A percentile compares a stretch with the other conserved stretches of the same genome.
phyloP scores from a whole-genome alignment of 495 filamentous ascomycete species.

The Chlorociboria aeruginascens region DNA sequence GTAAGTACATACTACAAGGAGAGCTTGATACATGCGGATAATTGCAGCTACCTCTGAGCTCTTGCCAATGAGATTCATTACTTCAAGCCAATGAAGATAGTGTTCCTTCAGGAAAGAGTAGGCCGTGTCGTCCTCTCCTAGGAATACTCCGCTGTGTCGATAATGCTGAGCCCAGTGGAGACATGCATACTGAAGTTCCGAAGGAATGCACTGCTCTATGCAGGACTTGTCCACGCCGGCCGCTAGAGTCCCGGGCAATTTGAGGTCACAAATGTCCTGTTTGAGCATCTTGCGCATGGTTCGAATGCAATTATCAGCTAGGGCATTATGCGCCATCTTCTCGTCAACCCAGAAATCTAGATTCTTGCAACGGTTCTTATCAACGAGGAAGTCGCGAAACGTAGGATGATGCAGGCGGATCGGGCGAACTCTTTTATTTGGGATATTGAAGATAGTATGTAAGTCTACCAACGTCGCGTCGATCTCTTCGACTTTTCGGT shows the following conservation, averaged over 20 bases:
- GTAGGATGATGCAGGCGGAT: not conserved
- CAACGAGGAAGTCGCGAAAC: not conserved
- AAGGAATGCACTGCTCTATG: not conserved
- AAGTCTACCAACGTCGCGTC: not conserved
- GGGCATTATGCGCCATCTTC: not conserved
- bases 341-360: not conserved
- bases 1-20: too few species aligned
- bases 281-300: not conserved
- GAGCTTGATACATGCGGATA: too few species aligned
- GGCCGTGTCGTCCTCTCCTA: slow-evolving; percentile 2
- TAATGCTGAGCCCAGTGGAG: not conserved
- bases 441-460: not conserved
- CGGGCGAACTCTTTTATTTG: not conserved
- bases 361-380: not conserved
- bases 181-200: not conserved
- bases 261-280: too few species aligned
- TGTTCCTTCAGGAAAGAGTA: slow-evolving; percentile 19
- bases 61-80: slow-evolving; percentile 15
- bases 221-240: not conserved
- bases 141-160: not conserved
- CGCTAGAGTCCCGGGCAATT: not conserved
- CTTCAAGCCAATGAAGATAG: slow-evolving; percentile 26
- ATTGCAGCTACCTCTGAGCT: not conserved
- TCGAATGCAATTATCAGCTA: not conserved
- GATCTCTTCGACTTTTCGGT: slow-evolving; percentile 19